Evolutionary conservation across 345 rosid species (phyloP).

Genomic region (Physaria fendleri): DNA sequence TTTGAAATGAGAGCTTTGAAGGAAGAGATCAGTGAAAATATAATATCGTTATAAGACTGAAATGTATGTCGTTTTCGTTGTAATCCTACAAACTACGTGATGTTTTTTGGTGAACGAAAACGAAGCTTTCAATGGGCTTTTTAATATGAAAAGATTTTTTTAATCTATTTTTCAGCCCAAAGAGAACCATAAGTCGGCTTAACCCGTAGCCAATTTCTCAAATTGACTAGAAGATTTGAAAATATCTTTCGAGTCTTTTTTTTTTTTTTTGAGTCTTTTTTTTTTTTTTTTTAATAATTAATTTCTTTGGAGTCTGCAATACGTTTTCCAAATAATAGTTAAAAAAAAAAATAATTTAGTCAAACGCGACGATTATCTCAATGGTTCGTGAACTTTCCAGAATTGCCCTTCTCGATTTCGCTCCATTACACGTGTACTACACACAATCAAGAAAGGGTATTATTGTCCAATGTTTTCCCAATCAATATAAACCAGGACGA

Average conservation of each 20-base stretch:
- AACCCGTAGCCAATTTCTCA: background rate
- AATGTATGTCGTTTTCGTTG: conserved; percentile 13
- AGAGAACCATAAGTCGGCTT: too few relatives aligned
- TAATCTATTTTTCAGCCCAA: background rate
- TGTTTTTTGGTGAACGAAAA: background rate
- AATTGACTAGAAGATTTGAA: background rate
- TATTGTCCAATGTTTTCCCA: background rate
- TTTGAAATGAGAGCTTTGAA: conserved; percentile 6
- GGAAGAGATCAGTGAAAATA: conserved; percentile 8
- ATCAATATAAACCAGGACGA: too few relatives aligned
- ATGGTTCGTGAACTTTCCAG: conserved; percentile 15
- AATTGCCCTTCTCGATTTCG: conserved; percentile 10
- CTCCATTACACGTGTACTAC: background rate
- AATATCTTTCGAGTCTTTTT: background rate
- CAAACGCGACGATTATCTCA: background rate
- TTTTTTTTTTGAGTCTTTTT: background rate
- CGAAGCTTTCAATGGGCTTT: background rate
- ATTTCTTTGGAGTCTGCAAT: too few relatives aligned
- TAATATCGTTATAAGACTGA: conserved; percentile 11
- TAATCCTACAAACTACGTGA: conserved; percentile 24
- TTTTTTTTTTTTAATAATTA: too few relatives aligned
- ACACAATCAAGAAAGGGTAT: background rate
- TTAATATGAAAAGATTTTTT: too few relatives aligned
- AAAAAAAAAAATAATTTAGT: too few relatives aligned
- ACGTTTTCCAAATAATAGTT: too few relatives aligned